Conservation (phyloP, 2,329 filamentous ascomycete genomes). For the Neonectria sp. region DNA sequence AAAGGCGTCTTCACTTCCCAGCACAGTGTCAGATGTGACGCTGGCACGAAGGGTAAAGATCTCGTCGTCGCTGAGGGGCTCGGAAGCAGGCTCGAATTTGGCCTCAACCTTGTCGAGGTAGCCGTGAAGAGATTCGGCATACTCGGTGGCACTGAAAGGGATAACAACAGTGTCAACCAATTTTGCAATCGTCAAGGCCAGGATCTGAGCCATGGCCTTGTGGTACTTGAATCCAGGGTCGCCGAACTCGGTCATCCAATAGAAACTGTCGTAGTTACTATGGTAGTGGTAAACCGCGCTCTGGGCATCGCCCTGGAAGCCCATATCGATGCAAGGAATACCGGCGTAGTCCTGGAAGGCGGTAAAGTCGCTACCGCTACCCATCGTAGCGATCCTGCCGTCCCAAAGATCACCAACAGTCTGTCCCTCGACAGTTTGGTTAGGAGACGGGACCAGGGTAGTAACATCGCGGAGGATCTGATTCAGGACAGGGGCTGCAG, state of each 20-base stretch:
- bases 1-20: conserved; percentile 58
- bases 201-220: conserved; percentile 75
- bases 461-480: conserved; percentile 79
- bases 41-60: conserved; percentile 50
- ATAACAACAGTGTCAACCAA: conserved; percentile 75
- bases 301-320: conserved; percentile 63
- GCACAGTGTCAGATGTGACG: conserved; percentile 38
- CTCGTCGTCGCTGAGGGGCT: conserved; percentile 47
- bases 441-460: conserved; percentile 76
- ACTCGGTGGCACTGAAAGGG: conserved; percentile 75
- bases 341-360: conserved; percentile 82
- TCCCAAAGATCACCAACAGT: conserved; percentile 80
- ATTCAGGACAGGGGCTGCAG: conserved; percentile 83
- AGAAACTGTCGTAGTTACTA: conserved; percentile 90
- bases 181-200: conserved; percentile 73
- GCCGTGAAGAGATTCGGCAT: conserved; percentile 68
- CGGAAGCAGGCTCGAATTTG: conserved; percentile 58
- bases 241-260: conserved; percentile 89
- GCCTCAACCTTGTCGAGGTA: conserved; percentile 68
- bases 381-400: conserved; percentile 75
- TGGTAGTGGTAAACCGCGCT: conserved; percentile 85
- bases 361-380: conserved; percentile 81
- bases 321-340: conserved; percentile 75
- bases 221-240: conserved; percentile 80
- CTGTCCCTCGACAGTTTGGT: conserved; percentile 81